Evolutionary conservation across 352 stramenopile species (phyloP).

Genomic region (Thraustochytrium aureum): DNA sequence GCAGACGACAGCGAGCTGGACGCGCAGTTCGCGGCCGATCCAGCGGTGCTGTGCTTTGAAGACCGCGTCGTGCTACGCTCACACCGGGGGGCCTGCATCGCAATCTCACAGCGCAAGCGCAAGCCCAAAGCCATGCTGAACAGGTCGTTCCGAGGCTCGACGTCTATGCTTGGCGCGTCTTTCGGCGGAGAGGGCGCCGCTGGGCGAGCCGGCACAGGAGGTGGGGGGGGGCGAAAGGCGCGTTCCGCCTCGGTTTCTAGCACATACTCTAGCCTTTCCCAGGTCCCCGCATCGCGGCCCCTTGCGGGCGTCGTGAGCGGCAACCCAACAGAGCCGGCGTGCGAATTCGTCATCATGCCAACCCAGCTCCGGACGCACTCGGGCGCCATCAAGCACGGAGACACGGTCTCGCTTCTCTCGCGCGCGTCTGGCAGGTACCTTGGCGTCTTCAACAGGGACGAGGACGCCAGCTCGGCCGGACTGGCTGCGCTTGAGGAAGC

Average conservation of each 20-base stretch:
- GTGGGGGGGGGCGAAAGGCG: not conserved
- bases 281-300: not conserved
- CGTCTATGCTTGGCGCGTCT: not conserved
- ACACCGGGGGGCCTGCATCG: constrained; percentile 30
- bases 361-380: constrained; percentile 1
- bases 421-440: constrained; percentile 33
- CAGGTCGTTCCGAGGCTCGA: not conserved
- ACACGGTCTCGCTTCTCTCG: constrained; percentile 30
- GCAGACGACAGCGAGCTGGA: constrained; percentile 38
- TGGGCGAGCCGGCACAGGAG: not conserved
- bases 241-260: not conserved
- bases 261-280: not conserved
- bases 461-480: constrained; percentile 2
- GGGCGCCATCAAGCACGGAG: constrained; percentile 41
- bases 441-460: constrained; percentile 25
- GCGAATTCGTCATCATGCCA: constrained; percentile 32
- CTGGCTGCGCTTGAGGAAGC: not conserved
- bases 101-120: constrained; percentile 3
- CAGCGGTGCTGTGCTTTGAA: constrained; percentile 42
- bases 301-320: constrained; percentile 7
- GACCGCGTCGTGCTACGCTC: constrained; percentile 49
- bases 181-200: not conserved
- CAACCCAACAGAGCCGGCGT: constrained; percentile 41
- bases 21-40: constrained; percentile 5
- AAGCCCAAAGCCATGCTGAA: not conserved